Base-by-base conservation (phyloP, 768 basidiomycete genomes). In the Suillus tomentosus region DNA sequence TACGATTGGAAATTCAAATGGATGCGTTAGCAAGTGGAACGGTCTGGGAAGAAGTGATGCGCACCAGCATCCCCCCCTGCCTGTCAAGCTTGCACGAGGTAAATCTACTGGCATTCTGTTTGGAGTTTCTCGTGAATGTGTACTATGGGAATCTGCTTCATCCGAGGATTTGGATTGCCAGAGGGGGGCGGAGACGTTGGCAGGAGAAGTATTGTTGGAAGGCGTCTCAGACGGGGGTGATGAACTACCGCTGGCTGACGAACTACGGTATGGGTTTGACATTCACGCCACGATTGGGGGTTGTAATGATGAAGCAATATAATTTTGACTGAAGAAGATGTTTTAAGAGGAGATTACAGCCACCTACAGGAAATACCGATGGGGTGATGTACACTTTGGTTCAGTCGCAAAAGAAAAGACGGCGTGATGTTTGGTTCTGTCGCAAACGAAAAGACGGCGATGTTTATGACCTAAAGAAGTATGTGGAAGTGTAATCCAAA, bases 11-110 rank as follows among this genome's bases (percentile, higher is more conserved):
- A 40, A 50, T 62, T 39, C 14, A 13, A 42, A 42, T 42, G 47
- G 4, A 65, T 55, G 55, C 66, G 65, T 34, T 27, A 45, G 59
- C 24, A 60, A 59, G 17, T 57, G n/a, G 50, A 36, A 54, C n/a
- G 56, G 6, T 42, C 34, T 45, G 34, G 58, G 51, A 57, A 48
- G 47, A 58, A 66, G 50, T 60, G 47, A 63, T 47, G 82, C 90
- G 72, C 73, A 91, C 91, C 91, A 92, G 78, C 91, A 92, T 51
- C 91, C 91, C 67, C 90, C 90, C 76, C 87, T 89, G 64, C 87
- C 84, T 55, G 85, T 82, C 15, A 84, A 81, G 51, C 79, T 76
- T 57, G 79, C 80, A 59, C 85, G 83, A 65, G 85, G 82, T 59
- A 84, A 79, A 72, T 85, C 84, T 48, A 80, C 76, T 17, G 81